These are phyloP conservation scores for Blakeslea trispora DNA, from an alignment of 371 early-diverging fungal species.

Conservation along the genomic window DNA sequence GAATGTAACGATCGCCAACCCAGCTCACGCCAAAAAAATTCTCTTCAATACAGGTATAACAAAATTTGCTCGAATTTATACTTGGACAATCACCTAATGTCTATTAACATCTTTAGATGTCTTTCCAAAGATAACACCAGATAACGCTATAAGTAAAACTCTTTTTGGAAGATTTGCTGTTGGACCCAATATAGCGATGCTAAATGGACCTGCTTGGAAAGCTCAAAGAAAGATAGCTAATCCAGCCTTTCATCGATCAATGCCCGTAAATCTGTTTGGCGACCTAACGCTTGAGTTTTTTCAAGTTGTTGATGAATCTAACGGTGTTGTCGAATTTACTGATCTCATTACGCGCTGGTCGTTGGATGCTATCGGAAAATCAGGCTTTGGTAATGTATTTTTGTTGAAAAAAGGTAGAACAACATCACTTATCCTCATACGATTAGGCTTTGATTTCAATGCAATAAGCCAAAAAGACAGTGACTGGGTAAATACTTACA, in stretches of 20 bases:
- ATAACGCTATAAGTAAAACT: background rate
- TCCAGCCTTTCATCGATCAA: slow-evolving; percentile 37
- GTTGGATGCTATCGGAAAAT: slow-evolving; percentile 36
- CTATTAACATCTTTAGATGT: background rate
- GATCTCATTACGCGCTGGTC: slow-evolving; percentile 30
- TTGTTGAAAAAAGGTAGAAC: too few species aligned
- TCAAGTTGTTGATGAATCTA: slow-evolving; percentile 17
- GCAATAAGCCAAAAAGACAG: slow-evolving; percentile 19
- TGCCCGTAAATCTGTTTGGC: slow-evolving; percentile 41
- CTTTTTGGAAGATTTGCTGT: background rate
- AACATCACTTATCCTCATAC: background rate
- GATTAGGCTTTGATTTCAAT: slow-evolving; percentile 30
- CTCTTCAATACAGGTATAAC: too few species aligned
- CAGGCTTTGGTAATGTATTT: slow-evolving; percentile 27
- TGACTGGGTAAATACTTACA: slow-evolving; percentile 27
- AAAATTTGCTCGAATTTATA: too few species aligned
- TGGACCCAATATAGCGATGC: background rate
- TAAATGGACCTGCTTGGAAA: slow-evolving; percentile 30
- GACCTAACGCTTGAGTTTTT: slow-evolving; percentile 24
- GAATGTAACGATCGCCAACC: too few species aligned
- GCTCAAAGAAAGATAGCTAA: slow-evolving; percentile 37
- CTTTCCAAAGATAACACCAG: background rate
- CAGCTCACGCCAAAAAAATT: too few species aligned
- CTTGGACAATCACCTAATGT: too few species aligned
- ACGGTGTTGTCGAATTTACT: slow-evolving; percentile 13